A percentile compares a stretch with the other conserved stretches of the same genome.
Evolutionary conservation across 1,139 yeast species (phyloP).

Genomic region (Saccharomyces hybrid): DNA sequence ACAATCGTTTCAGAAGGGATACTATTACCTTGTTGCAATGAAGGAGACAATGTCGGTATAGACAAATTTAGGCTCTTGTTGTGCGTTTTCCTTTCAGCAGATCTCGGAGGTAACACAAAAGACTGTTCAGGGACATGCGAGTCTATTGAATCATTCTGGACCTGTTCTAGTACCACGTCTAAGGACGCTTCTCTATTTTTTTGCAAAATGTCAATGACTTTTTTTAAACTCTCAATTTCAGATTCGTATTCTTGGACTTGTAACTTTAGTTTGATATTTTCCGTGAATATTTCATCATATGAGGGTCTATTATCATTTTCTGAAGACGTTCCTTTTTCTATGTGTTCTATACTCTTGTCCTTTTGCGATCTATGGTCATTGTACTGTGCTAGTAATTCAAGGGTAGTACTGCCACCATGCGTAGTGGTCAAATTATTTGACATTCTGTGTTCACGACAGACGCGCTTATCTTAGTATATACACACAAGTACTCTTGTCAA

Average conservation of each 20-base stretch:
- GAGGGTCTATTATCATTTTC: constrained; percentile 13
- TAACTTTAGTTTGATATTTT: constrained; percentile 23
- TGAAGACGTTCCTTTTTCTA: constrained; percentile 5
- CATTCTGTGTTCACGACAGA: not conserved
- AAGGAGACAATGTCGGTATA: constrained; percentile 4
- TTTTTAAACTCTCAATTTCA: constrained; percentile 21
- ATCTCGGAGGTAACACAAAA: constrained; percentile 25
- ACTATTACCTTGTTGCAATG: not conserved
- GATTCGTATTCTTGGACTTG: constrained; percentile 22
- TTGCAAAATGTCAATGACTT: constrained; percentile 15
- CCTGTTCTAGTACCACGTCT: constrained; percentile 11
- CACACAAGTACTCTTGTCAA: constrained; percentile 1
- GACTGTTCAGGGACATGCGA: constrained; percentile 8
- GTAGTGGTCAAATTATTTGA: not conserved
- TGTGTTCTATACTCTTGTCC: constrained; percentile 10
- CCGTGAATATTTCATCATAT: constrained; percentile 29
- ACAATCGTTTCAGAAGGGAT: not conserved
- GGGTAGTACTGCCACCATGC: constrained; percentile 5
- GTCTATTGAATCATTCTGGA: constrained; percentile 5
- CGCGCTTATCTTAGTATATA: constrained; percentile 17
- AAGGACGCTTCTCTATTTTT: constrained; percentile 4
- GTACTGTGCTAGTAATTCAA: constrained; percentile 14
- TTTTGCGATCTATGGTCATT: constrained; percentile 13
- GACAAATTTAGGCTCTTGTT: constrained; percentile 12
- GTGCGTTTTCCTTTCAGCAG: constrained; percentile 23